Base-by-base conservation (phyloP, 1,139 yeast species). In the Yamadazyma triangularis region DNA sequence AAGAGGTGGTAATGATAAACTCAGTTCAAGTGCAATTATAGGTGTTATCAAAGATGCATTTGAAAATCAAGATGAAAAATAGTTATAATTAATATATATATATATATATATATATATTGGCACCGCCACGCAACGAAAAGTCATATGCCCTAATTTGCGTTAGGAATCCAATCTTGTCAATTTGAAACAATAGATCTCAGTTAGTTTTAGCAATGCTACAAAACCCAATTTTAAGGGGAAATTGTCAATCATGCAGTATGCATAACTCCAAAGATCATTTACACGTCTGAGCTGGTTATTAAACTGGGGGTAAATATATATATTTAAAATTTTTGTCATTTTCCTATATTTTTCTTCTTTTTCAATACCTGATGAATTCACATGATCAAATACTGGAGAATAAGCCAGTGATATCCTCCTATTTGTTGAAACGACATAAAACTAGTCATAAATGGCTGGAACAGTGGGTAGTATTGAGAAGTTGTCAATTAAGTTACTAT, bases 41-140 rank as follows among this genome's bases (percentile, higher is more conserved):
- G 96, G 95, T 0, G 87, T 82, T 8, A 78, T 91, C 25, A 89
- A 89, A 54, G 65, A 63, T 16, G 79, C 84, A 1, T 54, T 73
- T 54, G 67, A 64, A 38, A 14, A 6, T n/a, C 19, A 15, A 21
- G 13, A 18, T 18, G 6, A 18, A 18, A 98, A 95, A 93, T 30
- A 98, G 93, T 56, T 93, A 93, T 56, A 93, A 91, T 56, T 79
- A 98, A 43, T 98, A 98, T 0, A n/a, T n/a, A n/a, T n/a, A n/a
- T n/a, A n/a, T n/a, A n/a, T n/a, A n/a, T n/a, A n/a, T n/a, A n/a
- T n/a, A n/a, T n/a, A n/a, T n/a, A n/a, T n/a, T n/a, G n/a, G n/a
- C n/a, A n/a, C n/a, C n/a, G n/a, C n/a, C n/a, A n/a, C n/a, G n/a
- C n/a, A n/a, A n/a, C n/a, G n/a, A n/a, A n/a, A n/a, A n/a, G n/a